Conservation (phyloP, 306 rosid genomes). For the Spatholobus suberectus region DNA sequence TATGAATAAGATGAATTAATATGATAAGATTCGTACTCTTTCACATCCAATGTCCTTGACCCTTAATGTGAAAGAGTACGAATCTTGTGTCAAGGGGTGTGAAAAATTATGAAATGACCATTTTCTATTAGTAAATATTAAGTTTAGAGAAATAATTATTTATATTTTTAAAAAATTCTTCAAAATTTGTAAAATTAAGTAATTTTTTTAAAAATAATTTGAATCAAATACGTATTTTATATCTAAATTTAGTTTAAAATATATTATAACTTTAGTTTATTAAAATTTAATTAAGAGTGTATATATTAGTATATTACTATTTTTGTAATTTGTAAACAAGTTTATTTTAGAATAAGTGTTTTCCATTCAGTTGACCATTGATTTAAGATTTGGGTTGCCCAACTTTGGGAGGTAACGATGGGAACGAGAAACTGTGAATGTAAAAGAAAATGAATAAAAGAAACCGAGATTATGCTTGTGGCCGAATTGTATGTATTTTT, state of each 20-base stretch:
- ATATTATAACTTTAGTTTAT: neutral
- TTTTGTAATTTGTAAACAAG: too few species aligned
- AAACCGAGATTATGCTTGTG: neutral
- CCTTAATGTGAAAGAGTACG: neutral
- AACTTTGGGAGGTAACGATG: conserved; percentile 23
- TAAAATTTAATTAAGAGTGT: too few species aligned
- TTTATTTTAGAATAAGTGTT: neutral
- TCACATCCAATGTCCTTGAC: too few species aligned
- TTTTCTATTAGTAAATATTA: neutral
- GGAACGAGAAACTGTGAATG: neutral
- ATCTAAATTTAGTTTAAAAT: neutral
- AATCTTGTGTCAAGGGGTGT: neutral
- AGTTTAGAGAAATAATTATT: neutral
- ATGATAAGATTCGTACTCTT: too few species aligned
- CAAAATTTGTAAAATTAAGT: neutral
- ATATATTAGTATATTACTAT: too few species aligned
- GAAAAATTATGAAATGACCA: neutral
- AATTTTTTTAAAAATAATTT: neutral
- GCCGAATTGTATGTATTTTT: neutral
- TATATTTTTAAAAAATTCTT: too few species aligned
- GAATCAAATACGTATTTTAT: neutral
- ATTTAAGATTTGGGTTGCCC: conserved; percentile 24
- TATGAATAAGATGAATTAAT: too few species aligned
- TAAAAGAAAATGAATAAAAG: neutral
- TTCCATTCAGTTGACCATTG: neutral